Evolutionary conservation across 2,329 filamentous ascomycete species (phyloP).

Genomic region (Calonectria pauciramosa): DNA sequence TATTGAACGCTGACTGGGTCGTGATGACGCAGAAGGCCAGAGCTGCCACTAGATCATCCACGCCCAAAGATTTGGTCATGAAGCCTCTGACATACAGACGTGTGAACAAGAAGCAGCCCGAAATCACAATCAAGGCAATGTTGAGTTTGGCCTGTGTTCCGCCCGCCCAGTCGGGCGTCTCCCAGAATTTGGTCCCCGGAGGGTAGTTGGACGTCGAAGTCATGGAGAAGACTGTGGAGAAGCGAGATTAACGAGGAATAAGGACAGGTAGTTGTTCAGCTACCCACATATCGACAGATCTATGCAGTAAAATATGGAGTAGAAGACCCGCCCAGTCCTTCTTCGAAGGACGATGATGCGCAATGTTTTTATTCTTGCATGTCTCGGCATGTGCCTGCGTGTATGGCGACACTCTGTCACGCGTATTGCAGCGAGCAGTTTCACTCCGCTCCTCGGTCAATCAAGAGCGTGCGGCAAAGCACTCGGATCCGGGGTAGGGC

Average conservation of each 20-base stretch:
- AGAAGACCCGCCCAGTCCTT: neutral
- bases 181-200: conserved; percentile 20
- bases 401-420: neutral
- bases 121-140: conserved; percentile 16
- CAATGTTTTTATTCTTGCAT: conserved; percentile 3
- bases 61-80: conserved; percentile 20
- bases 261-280: neutral
- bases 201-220: conserved; percentile 10
- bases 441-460: neutral
- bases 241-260: neutral
- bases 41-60: conserved; percentile 18
- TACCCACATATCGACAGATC: neutral
- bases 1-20: conserved; percentile 17
- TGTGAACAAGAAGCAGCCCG: conserved; percentile 5
- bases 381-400: neutral
- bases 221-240: neutral
- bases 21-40: conserved; percentile 18
- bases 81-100: conserved; percentile 17
- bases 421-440: neutral
- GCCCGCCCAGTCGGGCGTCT: conserved; percentile 20
- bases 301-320: neutral
- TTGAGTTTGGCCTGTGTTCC: conserved; percentile 19
- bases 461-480: neutral
- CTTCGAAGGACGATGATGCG: neutral
- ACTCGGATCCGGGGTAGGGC: neutral